Evolutionary conservation across 176 grass and related monocot species (phyloP).

Genomic region (Poa annua): DNA sequence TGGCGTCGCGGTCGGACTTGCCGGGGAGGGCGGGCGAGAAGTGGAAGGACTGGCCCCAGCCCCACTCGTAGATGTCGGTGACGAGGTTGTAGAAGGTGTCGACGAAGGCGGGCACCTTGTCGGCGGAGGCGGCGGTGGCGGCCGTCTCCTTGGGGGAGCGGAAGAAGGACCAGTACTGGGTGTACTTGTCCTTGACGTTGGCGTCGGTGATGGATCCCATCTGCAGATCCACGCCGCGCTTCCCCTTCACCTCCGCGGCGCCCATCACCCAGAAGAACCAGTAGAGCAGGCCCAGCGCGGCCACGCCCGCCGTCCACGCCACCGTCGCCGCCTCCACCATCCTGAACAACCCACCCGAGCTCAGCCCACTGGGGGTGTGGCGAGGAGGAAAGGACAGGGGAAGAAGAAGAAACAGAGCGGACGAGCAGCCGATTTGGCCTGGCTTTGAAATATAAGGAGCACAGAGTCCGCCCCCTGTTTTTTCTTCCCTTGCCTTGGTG

Average conservation of each 20-base stretch:
- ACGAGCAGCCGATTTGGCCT: conserved; percentile 25
- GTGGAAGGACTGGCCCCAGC: conserved; percentile 98
- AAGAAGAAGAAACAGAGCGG: conserved; percentile 4
- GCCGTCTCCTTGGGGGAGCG: conserved; percentile 87
- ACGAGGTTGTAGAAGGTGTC: conserved; percentile 99
- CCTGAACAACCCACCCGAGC: too few relatives aligned
- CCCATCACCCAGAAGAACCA: conserved; percentile 99
- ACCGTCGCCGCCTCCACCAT: conserved; percentile 90
- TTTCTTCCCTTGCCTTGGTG: background rate
- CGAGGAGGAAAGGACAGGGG: background rate
- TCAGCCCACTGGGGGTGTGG: too few relatives aligned
- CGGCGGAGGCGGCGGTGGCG: conserved; percentile 51
- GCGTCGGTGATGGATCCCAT: conserved; percentile 88
- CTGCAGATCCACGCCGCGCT: conserved; percentile 94
- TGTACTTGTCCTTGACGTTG: conserved; percentile 95
- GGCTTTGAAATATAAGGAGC: conserved; percentile 40
- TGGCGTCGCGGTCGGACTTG: conserved; percentile 81
- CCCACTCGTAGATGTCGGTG: conserved; percentile 99
- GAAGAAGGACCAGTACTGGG: conserved; percentile 99
- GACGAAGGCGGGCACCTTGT: conserved; percentile 89
- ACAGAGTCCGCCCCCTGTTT: background rate
- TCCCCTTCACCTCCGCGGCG: conserved; percentile 95
- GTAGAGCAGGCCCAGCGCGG: conserved; percentile 56
- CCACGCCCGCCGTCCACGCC: conserved; percentile 77
- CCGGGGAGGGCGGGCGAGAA: conserved; percentile 82